These are phyloP conservation scores for Domatiomyces catenatus DNA, from an alignment of 2,329 filamentous ascomycete species.

Conservation along the genomic window DNA sequence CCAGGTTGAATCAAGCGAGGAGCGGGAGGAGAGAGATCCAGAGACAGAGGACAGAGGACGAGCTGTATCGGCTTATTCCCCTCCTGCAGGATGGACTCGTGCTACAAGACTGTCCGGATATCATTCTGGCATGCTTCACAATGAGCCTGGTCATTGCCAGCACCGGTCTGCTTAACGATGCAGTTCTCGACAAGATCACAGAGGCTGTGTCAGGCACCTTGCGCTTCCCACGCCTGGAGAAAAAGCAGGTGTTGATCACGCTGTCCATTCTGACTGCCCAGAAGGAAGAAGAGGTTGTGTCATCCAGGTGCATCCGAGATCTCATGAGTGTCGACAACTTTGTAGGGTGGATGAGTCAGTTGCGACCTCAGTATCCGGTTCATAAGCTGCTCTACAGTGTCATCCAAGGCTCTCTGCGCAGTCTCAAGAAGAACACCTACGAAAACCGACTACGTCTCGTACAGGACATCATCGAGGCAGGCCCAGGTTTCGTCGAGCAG, in stretches of 20 bases:
- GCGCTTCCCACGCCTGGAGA: not conserved
- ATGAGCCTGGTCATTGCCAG: conserved; percentile 70
- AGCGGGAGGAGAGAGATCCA: conserved; percentile 65
- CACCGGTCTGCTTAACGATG: conserved; percentile 65
- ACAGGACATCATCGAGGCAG: conserved; percentile 15
- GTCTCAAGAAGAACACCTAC: conserved; percentile 9
- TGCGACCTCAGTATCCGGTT: conserved; percentile 1
- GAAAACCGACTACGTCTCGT: not conserved
- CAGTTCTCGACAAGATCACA: conserved; percentile 73
- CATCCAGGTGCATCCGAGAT: conserved; percentile 20
- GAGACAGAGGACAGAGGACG: conserved; percentile 62
- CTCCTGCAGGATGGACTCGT: conserved; percentile 63
- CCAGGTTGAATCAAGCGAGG: conserved; percentile 60
- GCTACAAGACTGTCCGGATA: conserved; percentile 58
- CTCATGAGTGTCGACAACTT: conserved; percentile 7
- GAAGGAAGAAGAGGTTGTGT: not conserved
- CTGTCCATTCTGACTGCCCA: not conserved
- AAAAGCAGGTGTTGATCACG: not conserved
- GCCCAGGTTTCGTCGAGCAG: conserved; percentile 11
- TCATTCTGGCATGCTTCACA: conserved; percentile 84
- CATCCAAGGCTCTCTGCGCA: conserved; percentile 5
- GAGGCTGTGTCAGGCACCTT: conserved; percentile 47
- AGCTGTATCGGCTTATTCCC: conserved; percentile 53
- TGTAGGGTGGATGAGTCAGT: not conserved
- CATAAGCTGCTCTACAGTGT: conserved; percentile 4